Evolutionary conservation across 2,329 filamentous ascomycete genomes (phyloP), one percentile per base, ranked within the genome.

Genomic region (Alternaria sp.): DNA sequence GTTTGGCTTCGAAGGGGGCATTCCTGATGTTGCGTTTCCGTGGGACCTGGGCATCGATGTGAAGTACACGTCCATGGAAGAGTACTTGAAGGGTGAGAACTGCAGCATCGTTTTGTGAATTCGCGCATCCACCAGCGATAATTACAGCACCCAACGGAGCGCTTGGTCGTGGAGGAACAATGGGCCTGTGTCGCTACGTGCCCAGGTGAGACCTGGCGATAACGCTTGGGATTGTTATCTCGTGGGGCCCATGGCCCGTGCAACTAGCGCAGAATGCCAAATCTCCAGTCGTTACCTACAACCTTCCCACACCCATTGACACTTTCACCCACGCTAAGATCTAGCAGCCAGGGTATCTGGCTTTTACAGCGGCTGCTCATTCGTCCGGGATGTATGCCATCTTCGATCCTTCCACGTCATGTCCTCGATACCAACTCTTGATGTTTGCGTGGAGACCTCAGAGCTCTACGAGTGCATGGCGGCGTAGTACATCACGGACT

Each of bases 1-100:
- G 47, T 80, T 74, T 66, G 79, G 80, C 2, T 81, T 78, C 59
- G 74, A 79, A 67, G 79, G 79, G 0, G 65, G 74, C 1, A 77
- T 81, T 60, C 68, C 71, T 7, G 67, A 67, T 44, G 67, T 79
- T 8, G 63, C 80, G 3, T 71, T 75, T 63, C 74, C 76, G 9
- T 71, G 69, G 67, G 68, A 74, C 50, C 59, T 71, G 25, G 69
- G 61, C 2, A 58, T 73, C 2, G 57, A 70, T 12, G 65, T 74
- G 17, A 62, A 63, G 43, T 55, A 59, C 17, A 74, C 69, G 21
- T 70, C 70, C 1, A 59, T 75, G 40, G 69, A 73, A 51, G 74
- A 77, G 47, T 75, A 75, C 40, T 62, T 77, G 36, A 64, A 67
- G 61, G 54, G 53, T 2, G 61, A 71, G 56, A 72, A 77, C 55